phyloP scores from a whole-genome alignment of 805 yeast genomes.

The Candida rishiriensis region DNA sequence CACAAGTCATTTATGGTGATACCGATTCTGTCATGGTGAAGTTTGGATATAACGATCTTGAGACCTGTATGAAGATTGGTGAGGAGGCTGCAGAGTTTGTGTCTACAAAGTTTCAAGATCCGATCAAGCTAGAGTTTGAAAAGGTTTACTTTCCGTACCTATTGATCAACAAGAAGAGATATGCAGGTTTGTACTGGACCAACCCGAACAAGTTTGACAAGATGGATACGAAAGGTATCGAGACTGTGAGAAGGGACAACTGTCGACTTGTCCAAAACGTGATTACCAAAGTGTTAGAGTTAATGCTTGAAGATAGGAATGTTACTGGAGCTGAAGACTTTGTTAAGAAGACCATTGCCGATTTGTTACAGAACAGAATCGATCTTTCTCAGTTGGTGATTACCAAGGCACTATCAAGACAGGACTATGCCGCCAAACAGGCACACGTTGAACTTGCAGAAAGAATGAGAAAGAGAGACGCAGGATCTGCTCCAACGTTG shows the following conservation, averaged over 20 bases:
- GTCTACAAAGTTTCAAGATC: constrained; percentile 71
- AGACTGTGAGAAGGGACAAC: constrained; percentile 96
- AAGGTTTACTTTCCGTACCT: constrained; percentile 94
- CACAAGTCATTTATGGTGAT: constrained; percentile 95
- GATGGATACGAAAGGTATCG: constrained; percentile 98
- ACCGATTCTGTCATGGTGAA: constrained; percentile 99
- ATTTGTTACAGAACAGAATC: constrained; percentile 81
- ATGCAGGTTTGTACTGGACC: constrained; percentile 97
- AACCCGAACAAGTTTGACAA: constrained; percentile 87
- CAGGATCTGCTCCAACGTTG: constrained; percentile 93
- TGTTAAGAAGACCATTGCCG: constrained; percentile 85
- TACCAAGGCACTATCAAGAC: constrained; percentile 83
- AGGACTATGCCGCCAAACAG: constrained; percentile 93
- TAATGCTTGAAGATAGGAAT: constrained; percentile 81
- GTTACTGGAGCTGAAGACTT: constrained; percentile 79
- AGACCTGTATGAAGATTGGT: constrained; percentile 85
- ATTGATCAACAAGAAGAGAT: constrained; percentile 90
- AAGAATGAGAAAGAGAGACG: constrained; percentile 92
- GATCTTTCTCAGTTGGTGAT: constrained; percentile 93
- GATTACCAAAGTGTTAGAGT: constrained; percentile 82
- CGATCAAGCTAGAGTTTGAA: constrained; percentile 93
- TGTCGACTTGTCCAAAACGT: constrained; percentile 93
- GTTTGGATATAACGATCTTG: constrained; percentile 79
- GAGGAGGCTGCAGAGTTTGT: constrained; percentile 91
- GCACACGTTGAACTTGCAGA: constrained; percentile 97